phyloP scores from a whole-genome alignment of 2,329 filamentous ascomycete genomes.

The Alternaria triticimaculans region DNA sequence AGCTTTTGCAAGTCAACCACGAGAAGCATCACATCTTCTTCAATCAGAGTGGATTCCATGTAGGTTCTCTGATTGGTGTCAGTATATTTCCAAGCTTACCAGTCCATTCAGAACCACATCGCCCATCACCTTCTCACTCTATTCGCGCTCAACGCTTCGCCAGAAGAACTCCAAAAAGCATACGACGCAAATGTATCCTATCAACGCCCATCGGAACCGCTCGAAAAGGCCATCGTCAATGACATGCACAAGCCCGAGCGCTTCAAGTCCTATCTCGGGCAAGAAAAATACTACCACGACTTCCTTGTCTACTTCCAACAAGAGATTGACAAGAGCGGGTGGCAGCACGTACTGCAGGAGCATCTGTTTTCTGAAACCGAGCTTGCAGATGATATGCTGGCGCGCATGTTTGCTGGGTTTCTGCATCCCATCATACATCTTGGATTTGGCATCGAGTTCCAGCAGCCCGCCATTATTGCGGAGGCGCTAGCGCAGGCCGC shows the following conservation, averaged over 20 bases:
- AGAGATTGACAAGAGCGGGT: slow-evolving; percentile 71
- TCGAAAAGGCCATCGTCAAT: slow-evolving; percentile 59
- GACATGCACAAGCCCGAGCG: slow-evolving; percentile 64
- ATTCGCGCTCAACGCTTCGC: slow-evolving; percentile 74
- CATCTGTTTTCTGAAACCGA: slow-evolving; percentile 73
- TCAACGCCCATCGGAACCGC: slow-evolving; percentile 63
- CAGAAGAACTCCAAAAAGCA: slow-evolving; percentile 64
- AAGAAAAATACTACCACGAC: slow-evolving; percentile 70
- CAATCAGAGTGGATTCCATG: slow-evolving; percentile 71
- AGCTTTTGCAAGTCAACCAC: slow-evolving; percentile 79
- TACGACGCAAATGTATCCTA: slow-evolving; percentile 72
- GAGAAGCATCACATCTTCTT: slow-evolving; percentile 81
- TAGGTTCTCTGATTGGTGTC: too few species aligned
- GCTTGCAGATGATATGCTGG: slow-evolving; percentile 71
- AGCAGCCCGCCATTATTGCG: slow-evolving; percentile 80
- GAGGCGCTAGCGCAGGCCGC: slow-evolving; percentile 79
- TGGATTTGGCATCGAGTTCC: slow-evolving; percentile 83
- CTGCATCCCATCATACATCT: slow-evolving; percentile 85
- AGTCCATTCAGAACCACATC: slow-evolving; percentile 67
- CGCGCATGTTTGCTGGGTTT: slow-evolving; percentile 72
- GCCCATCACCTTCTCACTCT: slow-evolving; percentile 77
- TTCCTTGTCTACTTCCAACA: slow-evolving; percentile 78
- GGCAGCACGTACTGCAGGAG: slow-evolving; percentile 67
- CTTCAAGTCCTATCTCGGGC: slow-evolving; percentile 68
- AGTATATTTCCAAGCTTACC: neutral